Percentiles rank a stretch among this genome's conserved stretches.
phyloP scores from a whole-genome alignment of 2,329 filamentous ascomycete genomes.

The Plenodomus lindquistii region DNA sequence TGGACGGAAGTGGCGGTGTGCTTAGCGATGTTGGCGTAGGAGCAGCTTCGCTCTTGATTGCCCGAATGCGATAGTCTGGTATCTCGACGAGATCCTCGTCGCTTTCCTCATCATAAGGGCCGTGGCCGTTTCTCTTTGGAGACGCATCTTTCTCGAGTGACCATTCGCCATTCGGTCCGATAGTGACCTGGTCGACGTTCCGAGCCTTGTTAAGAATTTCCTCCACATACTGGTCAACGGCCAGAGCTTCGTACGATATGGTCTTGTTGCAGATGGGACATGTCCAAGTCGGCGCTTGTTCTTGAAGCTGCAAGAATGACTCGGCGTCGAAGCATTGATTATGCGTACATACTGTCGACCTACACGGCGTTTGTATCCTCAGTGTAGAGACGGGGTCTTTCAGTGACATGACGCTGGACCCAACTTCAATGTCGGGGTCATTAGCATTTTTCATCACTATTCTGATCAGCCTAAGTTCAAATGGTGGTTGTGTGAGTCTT shows the following conservation, averaged over 20 bases:
- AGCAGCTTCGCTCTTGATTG: slow-evolving; percentile 47
- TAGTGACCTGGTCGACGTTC: slow-evolving; percentile 80
- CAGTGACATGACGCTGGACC: slow-evolving; percentile 83
- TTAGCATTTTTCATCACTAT: slow-evolving; percentile 78
- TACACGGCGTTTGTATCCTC: slow-evolving; percentile 77
- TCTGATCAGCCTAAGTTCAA: background rate
- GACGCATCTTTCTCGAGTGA: slow-evolving; percentile 50
- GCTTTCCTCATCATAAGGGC: slow-evolving; percentile 48
- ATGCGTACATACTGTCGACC: slow-evolving; percentile 79
- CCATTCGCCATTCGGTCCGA: slow-evolving; percentile 88
- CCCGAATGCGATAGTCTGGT: slow-evolving; percentile 43
- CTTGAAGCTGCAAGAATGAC: slow-evolving; percentile 89
- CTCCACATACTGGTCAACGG: slow-evolving; percentile 89
- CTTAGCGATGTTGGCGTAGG: slow-evolving; percentile 43
- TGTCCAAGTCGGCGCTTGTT: slow-evolving; percentile 95
- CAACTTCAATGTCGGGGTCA: slow-evolving; percentile 87
- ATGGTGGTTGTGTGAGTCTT: slow-evolving; percentile 38
- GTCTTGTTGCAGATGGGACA: slow-evolving; percentile 91
- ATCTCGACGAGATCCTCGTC: slow-evolving; percentile 54
- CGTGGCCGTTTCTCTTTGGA: slow-evolving; percentile 40
- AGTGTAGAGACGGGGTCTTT: slow-evolving; percentile 91
- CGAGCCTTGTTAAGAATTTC: slow-evolving; percentile 80
- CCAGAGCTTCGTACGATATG: slow-evolving; percentile 78
- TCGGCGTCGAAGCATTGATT: slow-evolving; percentile 94
- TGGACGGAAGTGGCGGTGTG: slow-evolving; percentile 53